Evolutionary conservation across 768 basidiomycete genomes (phyloP), one percentile per base, ranked within the genome.

Genomic region (Chalciporus chontae): DNA sequence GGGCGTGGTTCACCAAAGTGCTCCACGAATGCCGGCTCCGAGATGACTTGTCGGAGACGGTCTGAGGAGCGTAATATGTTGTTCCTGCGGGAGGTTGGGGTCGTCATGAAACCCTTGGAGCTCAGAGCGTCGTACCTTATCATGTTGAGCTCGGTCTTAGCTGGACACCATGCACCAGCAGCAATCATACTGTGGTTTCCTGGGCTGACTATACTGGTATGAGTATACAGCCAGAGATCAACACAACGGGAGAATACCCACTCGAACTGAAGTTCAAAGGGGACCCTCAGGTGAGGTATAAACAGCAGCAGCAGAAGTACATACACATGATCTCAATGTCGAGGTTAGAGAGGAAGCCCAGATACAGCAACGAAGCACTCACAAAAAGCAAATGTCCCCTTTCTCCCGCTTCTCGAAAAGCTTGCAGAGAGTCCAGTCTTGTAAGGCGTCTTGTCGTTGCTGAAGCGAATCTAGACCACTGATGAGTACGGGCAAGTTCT

Each of bases 361-460:
- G 13, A 15, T 23, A 24, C 6, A 11, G 24, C 15, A 4, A 4
- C 15, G 10, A 31, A 27, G 45, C 13, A 76, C 87, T 71, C 65
- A 90, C 93, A 94, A 15, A 75, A 76, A 18, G 94, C 94, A 66
- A 91, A 97, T 11, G 85, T 80, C 0, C 94, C 92, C 61, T 97
- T 98, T 37, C 89, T 73, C 3, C 95, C 95, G 24, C 87, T 87
- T 41, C 96, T 75, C 4, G 92, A 94, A 57, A 94, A 90, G 47
- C 84, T 87, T 0, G 90, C 88, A 0, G 87, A 86, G 27, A 97
- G 77, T 9, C 76, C 76, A 6, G 68, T 79, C 70, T 98, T 98
- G 73, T 99, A 99, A 0, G 95, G 95, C 5, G 95, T 99, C 71
- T 94, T 94, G 64, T 94, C 89, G 49, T 90, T 90, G 62, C 88